phyloP scores from a whole-genome alignment of 495 filamentous ascomycete genomes.

The Penicillium crystallinum region DNA sequence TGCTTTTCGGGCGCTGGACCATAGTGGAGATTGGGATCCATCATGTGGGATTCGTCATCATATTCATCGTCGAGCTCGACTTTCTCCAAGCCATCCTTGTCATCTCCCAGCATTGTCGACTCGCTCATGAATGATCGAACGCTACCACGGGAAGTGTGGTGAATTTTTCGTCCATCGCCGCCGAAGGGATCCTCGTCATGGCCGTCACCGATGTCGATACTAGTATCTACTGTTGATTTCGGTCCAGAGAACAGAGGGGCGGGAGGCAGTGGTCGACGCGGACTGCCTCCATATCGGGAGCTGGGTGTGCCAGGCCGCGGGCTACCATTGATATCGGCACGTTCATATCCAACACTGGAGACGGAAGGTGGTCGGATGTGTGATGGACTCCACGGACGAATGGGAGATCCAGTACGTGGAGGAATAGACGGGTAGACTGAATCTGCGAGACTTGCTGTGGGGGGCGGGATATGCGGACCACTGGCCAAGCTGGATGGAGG shows the following conservation, averaged over 20 bases:
- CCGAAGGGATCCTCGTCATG: slow-evolving; percentile 72
- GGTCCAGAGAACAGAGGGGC: slow-evolving; percentile 73
- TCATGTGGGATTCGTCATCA: slow-evolving; percentile 36
- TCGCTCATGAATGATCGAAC: slow-evolving; percentile 61
- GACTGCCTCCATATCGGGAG: slow-evolving; percentile 78
- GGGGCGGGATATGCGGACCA: slow-evolving; percentile 53
- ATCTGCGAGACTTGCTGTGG: slow-evolving; percentile 39
- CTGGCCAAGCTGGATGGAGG: slow-evolving; percentile 51
- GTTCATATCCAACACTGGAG: slow-evolving; percentile 68
- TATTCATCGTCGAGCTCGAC: slow-evolving; percentile 40
- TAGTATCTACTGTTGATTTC: slow-evolving; percentile 33
- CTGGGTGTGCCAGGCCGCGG: slow-evolving; percentile 88
- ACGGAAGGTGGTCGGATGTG: slow-evolving; percentile 48
- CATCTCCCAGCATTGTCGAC: slow-evolving; percentile 58
- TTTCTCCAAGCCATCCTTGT: slow-evolving; percentile 41
- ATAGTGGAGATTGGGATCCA: slow-evolving; percentile 58
- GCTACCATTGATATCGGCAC: slow-evolving; percentile 79
- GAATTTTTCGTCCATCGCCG: slow-evolving; percentile 49
- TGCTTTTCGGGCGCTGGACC: slow-evolving; percentile 85
- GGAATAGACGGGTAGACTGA: slow-evolving; percentile 41
- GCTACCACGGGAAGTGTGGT: slow-evolving; percentile 38
- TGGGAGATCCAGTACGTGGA: slow-evolving; percentile 52
- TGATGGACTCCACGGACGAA: slow-evolving; percentile 69
- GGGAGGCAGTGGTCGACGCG: slow-evolving; percentile 81
- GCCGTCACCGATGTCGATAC: slow-evolving; percentile 53